phyloP scores from a whole-genome alignment of 139 green algal genomes.

The Chlamydomonas schloesseri region DNA sequence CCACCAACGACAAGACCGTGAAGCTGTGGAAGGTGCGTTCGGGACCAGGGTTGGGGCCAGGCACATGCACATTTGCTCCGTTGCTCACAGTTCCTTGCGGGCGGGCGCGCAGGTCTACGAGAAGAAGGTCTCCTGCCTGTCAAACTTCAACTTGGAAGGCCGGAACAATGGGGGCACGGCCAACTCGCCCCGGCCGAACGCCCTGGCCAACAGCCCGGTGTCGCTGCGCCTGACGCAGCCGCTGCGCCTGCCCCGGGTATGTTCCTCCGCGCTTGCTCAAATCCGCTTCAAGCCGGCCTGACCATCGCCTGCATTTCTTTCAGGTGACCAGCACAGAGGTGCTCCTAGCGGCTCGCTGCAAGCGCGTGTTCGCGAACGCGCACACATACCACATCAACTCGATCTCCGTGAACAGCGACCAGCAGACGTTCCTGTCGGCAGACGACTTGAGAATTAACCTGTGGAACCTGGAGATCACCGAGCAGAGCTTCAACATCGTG shows the following conservation, averaged over 20 bases:
- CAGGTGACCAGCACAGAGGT: constrained; percentile 66
- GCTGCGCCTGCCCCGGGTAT: constrained; percentile 31
- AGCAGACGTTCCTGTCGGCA: constrained; percentile 96
- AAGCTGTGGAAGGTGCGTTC: constrained; percentile 97
- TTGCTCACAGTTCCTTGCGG: not conserved
- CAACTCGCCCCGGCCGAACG: constrained; percentile 29
- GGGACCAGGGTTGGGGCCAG: no score
- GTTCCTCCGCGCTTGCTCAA: no score
- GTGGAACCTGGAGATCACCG: constrained; percentile 95
- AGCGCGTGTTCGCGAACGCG: constrained; percentile 89
- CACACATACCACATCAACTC: constrained; percentile 99
- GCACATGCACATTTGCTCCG: no score
- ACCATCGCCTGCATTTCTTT: not conserved
- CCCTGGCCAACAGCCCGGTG: constrained; percentile 38
- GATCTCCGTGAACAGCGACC: constrained; percentile 88
- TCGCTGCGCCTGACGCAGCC: constrained; percentile 24
- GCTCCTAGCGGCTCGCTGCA: constrained; percentile 67
- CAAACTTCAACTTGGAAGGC: constrained; percentile 88
- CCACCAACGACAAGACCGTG: constrained; percentile 98
- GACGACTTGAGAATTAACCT: constrained; percentile 96
- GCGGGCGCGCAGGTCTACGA: constrained; percentile 81
- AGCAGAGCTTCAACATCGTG: constrained; percentile 97
- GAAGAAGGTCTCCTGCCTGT: constrained; percentile 83
- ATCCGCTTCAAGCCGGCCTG: not conserved
- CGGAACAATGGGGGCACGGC: constrained; percentile 1